Conservation (phyloP, 176 grass and related monocot genomes). For the Lolium multiflorum region DNA sequence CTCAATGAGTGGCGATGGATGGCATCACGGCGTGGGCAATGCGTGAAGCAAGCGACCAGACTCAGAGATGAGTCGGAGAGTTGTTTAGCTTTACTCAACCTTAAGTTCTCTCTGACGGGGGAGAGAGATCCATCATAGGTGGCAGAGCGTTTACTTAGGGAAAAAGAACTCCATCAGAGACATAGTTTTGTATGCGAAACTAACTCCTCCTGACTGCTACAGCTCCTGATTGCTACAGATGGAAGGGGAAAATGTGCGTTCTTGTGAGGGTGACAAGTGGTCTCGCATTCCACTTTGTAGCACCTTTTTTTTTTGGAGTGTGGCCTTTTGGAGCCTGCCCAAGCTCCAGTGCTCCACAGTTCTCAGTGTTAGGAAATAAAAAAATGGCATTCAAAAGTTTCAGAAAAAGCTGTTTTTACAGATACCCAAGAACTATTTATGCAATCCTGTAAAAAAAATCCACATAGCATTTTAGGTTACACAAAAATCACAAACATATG, state of each 20-base stretch:
- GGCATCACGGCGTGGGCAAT: background rate
- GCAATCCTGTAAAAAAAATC: too few species aligned
- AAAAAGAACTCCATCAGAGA: background rate
- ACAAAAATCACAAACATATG: too few species aligned
- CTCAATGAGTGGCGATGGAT: background rate
- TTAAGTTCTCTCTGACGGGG: constrained; percentile 19
- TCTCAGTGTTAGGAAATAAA: too few species aligned
- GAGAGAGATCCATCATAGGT: too few species aligned
- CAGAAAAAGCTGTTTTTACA: too few species aligned
- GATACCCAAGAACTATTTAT: too few species aligned
- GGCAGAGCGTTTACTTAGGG: background rate
- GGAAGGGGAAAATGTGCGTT: background rate
- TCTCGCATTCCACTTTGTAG: background rate
- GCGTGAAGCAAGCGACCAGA: constrained; percentile 36
- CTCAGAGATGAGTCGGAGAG: background rate
- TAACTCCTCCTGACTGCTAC: too few species aligned
- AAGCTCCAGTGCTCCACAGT: too few species aligned
- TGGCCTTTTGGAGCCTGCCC: too few species aligned
- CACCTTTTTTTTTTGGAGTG: too few species aligned
- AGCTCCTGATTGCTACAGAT: background rate
- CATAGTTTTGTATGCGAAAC: background rate
- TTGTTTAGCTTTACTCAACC: constrained; percentile 36
- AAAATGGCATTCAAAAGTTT: too few species aligned
- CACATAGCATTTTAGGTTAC: too few species aligned
- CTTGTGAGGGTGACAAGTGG: background rate